Base-by-base conservation (phyloP, 2,329 filamentous ascomycete species). In the Pseudogymnoascus sp. region DNA sequence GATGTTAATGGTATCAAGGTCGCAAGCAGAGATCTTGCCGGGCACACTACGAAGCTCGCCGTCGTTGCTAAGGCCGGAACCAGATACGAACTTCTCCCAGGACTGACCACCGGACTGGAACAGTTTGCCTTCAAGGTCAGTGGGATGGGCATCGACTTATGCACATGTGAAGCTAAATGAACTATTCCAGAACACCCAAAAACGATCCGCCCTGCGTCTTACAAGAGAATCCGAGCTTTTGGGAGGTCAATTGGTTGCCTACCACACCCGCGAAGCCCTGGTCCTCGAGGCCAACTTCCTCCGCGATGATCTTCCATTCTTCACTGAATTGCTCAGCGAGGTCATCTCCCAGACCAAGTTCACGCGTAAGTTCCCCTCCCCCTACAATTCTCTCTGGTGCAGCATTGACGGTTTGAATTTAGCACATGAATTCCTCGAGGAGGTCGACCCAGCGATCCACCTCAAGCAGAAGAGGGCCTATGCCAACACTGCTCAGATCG, bases 281-380 rank as follows among this genome's bases (percentile, higher is more conserved):
- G 86, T 99, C 65, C 80, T 99, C 72, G 88, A 93, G 78, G 91
- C 94, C 75, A 96, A 89, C 81, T 99, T 99, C 83, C 86, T 99
- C 69, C 87, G 91, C 75, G 87, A 94, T 75, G 92, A 99, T 76
- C 86, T 99, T 69, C 94, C 94, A 69, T 99, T 97, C 85, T 99
- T 96, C 77, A 86, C 92, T 72, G 94, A 99, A 82, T 83, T 99
- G 68, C 84, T 99, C 70, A 91, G 89, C 73, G 95, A 99, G 82
- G 90, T 97, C 71, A 83, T 94, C 72, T 87, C 88, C 65, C 81
- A 90, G 78, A 96, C 93, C 70, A 94, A 91, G 79, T 99, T 91
- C 77, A 86, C 87, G 68, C 81, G 86, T 89, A 78, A 78, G 85
- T 76, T 41, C 5, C 21, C 33, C 26, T 76, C 39, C 5, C 21